Evolutionary conservation across 2,329 filamentous ascomycete genomes (phyloP), one percentile per base, ranked within the genome.

Genomic region (Trichoderma sp.): DNA sequence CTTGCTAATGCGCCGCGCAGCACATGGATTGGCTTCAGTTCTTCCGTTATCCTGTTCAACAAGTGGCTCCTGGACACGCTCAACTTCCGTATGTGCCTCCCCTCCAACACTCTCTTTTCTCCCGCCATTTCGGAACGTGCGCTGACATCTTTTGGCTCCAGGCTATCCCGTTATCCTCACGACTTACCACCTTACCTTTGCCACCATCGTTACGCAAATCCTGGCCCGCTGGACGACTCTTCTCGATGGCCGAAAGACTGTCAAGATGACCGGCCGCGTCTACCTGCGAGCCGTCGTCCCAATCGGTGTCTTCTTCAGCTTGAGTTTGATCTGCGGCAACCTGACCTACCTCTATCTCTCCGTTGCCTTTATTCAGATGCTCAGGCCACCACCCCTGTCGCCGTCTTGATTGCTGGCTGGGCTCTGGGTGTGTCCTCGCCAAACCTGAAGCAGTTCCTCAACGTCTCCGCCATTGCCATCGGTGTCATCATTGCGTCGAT

Each of bases 321-420:
- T 97, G 84, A 96, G 91, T 81, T 87, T 98, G 84, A 97, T 98
- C 79, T 97, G 94, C 82, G 94, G 94, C 78, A 98, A 98, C 84
- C 83, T 97, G 82, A 94, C 95, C 75, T 98, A 98, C 79, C 88
- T 97, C 67, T 97, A 97, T 82, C 88, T 98, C 71, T 96, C 91
- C 74, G 95, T 98, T 69, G 92, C 95, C 70, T 98, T 98, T 81
- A 98, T 98, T 77, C 95, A 98, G 86, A 98, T 98, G 95, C 90
- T 98, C 81, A 98, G 91, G 96, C 96, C 73, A 97, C 94, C 54
- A 98, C 93, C 37, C 96, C 96, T 18, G 94, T 98, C 70, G 94
- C 94, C 66, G 94, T 98, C 64, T 89, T 99, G 49, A 82, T 98
- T 73, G 91, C 93, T 51, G 93, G 93, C 73, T 98, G 96, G 95